These are phyloP conservation scores for Lyophyllum atratum DNA, from an alignment of 768 basidiomycete genomes.

Conservation along the genomic window DNA sequence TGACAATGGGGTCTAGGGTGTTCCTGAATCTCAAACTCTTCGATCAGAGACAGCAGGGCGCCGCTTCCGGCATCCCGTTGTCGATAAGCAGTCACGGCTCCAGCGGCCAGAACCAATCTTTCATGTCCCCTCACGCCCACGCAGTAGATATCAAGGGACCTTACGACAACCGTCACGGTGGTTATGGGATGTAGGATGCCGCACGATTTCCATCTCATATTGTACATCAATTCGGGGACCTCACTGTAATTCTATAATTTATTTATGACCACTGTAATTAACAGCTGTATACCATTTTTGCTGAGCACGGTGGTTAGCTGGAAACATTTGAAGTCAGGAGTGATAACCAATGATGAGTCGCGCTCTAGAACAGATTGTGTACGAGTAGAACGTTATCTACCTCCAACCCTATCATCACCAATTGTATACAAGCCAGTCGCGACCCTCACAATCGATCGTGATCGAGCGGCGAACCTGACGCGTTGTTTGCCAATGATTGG, in stretches of 20 bases:
- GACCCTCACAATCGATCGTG: too few relatives aligned
- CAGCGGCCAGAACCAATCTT: not conserved
- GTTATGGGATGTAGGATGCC: not conserved
- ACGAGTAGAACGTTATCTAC: too few relatives aligned
- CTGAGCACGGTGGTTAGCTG: too few relatives aligned
- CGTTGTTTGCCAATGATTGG: not conserved
- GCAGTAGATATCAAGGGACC: not conserved
- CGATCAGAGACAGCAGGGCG: slow-evolving; percentile 9
- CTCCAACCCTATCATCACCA: too few relatives aligned
- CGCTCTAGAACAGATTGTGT: too few relatives aligned
- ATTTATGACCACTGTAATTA: too few relatives aligned
- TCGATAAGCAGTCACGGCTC: slow-evolving; percentile 5
- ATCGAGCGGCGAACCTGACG: too few relatives aligned
- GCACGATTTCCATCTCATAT: not conserved
- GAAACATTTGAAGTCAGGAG: too few relatives aligned
- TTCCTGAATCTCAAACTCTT: slow-evolving; percentile 29
- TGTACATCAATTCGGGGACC: too few relatives aligned
- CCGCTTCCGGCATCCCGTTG: not conserved
- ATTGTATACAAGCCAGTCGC: too few relatives aligned
- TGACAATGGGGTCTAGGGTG: slow-evolving; percentile 33
- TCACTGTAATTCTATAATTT: not conserved
- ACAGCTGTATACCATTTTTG: not conserved
- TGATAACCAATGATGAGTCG: too few relatives aligned
- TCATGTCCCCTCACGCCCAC: not conserved
- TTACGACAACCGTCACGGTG: not conserved